phyloP scores from a whole-genome alignment of 208 protist species.

The Tetramitus jugosus region DNA sequence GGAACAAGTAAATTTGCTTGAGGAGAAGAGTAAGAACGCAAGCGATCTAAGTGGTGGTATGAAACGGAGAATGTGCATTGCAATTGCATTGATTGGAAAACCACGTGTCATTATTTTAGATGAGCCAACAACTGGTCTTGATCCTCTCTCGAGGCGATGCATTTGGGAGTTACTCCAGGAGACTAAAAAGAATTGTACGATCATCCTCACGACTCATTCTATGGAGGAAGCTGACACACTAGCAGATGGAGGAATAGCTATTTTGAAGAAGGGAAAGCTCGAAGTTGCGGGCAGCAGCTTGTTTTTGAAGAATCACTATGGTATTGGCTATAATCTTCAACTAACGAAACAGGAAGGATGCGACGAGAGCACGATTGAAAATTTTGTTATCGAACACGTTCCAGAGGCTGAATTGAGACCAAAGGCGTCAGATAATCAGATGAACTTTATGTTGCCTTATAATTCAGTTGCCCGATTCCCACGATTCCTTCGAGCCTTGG shows the following conservation, averaged over 20 bases:
- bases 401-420: background rate
- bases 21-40: background rate
- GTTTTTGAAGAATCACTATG: constrained; percentile 43
- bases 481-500: constrained; percentile 44
- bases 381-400: background rate
- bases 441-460: background rate
- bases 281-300: constrained; percentile 39
- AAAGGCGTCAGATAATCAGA: background rate
- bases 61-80: constrained; percentile 55
- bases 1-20: background rate
- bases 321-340: constrained; percentile 38
- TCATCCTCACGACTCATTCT: constrained; percentile 49
- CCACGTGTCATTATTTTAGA: constrained; percentile 57
- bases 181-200: constrained; percentile 25
- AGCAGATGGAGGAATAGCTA: constrained; percentile 28
- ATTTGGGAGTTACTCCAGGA: constrained; percentile 44
- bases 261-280: constrained; percentile 29
- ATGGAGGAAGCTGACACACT: constrained; percentile 40
- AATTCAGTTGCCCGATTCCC: background rate
- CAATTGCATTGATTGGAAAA: constrained; percentile 57
- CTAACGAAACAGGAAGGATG: background rate
- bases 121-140: constrained; percentile 54
- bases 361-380: background rate
- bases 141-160: constrained; percentile 37
- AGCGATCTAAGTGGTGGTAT: constrained; percentile 49